A percentile compares a stretch with the other conserved stretches of the same genome.
These are phyloP conservation scores for Paramecium sonneborni DNA, from an alignment of 73 alveolate genomes.

Conservation along the genomic window DNA sequence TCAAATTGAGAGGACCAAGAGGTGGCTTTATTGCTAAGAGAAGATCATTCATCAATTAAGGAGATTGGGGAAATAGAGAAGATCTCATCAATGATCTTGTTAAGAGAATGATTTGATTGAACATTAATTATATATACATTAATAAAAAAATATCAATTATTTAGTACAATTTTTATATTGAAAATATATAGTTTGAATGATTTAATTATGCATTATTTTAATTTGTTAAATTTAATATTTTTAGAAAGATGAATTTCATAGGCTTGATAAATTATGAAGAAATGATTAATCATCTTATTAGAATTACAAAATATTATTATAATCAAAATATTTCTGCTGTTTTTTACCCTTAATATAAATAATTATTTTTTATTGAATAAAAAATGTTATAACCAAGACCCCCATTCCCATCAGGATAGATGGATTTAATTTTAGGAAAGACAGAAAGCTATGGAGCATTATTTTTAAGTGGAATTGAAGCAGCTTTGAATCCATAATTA, in stretches of 20 bases:
- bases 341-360: not conserved
- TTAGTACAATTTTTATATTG: not conserved
- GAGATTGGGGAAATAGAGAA: constrained; percentile 98
- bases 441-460: not conserved
- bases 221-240: too few species aligned
- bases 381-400: not conserved
- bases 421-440: not conserved
- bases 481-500: not conserved
- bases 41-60: constrained; percentile 84
- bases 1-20: constrained; percentile 77
- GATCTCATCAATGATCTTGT: constrained; percentile 89
- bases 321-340: not conserved
- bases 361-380: not conserved
- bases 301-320: not conserved
- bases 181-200: too few species aligned
- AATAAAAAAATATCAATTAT: not conserved
- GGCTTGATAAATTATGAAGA: too few species aligned
- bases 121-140: not conserved
- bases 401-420: constrained; percentile 32
- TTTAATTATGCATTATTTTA: too few species aligned
- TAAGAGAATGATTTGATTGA: constrained; percentile 84
- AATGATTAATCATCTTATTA: not conserved
- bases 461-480: constrained; percentile 26
- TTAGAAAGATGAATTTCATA: too few species aligned
- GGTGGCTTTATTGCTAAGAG: constrained; percentile 91